Percentiles rank a stretch among this genome's conserved stretches.
phyloP scores from a whole-genome alignment of 345 rosid genomes.

The Heritiera fomes region DNA sequence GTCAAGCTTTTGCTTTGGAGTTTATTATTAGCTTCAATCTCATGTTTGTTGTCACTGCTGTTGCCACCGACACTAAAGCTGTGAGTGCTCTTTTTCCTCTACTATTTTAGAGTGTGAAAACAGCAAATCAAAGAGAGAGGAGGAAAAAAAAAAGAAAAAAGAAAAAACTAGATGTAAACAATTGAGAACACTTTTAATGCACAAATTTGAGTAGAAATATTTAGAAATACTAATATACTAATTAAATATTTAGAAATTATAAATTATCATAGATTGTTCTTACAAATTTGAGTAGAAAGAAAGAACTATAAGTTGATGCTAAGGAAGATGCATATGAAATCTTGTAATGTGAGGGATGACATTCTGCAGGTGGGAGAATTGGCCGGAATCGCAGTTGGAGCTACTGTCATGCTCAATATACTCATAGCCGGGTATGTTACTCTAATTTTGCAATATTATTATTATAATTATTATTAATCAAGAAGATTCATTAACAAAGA shows the following conservation, averaged over 20 bases:
- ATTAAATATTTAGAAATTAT: too few relatives aligned
- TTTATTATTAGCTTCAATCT: conserved; percentile 78
- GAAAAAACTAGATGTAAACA: not conserved
- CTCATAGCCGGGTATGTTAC: conserved; percentile 77
- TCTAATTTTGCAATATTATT: not conserved
- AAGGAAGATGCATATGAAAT: not conserved
- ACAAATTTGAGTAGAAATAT: too few relatives aligned
- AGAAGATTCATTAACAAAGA: not conserved
- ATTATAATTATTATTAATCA: not conserved
- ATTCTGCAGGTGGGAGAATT: conserved; percentile 72
- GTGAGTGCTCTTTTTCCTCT: conserved; percentile 36
- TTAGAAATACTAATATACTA: too few relatives aligned
- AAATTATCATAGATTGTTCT: too few relatives aligned
- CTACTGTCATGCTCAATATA: conserved; percentile 85
- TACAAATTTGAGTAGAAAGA: not conserved
- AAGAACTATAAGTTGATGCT: not conserved
- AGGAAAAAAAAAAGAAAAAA: not conserved
- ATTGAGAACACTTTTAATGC: not conserved
- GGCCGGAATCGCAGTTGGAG: conserved; percentile 95
- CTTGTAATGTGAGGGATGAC: conserved; percentile 14
- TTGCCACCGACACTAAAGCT: conserved; percentile 93
- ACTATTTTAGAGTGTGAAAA: not conserved
- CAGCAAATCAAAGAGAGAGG: not conserved
- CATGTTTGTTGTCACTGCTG: conserved; percentile 93
- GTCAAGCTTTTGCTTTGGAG: conserved; percentile 82